Evolutionary conservation across 2,329 filamentous ascomycete species (phyloP).

Genomic region (Neofusicoccum kwambonambiense): DNA sequence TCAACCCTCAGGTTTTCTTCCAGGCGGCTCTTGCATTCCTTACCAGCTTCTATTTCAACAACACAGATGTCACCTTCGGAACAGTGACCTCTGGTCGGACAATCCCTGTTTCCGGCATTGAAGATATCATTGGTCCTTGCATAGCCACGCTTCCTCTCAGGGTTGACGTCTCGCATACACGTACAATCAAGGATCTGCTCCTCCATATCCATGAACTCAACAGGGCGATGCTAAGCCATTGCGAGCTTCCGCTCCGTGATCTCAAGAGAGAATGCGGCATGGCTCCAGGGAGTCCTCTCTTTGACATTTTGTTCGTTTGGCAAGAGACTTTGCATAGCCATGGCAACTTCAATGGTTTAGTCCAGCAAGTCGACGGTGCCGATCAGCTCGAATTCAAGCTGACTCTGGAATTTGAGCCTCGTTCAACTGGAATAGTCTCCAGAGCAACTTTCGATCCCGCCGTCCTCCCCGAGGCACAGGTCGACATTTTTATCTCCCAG

Average conservation of each 20-base stretch:
- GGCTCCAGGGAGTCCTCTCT: slow-evolving; percentile 59
- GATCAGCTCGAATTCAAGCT: slow-evolving; percentile 77
- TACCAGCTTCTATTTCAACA: slow-evolving; percentile 63
- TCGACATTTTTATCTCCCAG: slow-evolving; percentile 59
- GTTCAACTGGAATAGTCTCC: slow-evolving; percentile 43
- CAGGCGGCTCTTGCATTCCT: slow-evolving; percentile 70
- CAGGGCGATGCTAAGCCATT: slow-evolving; percentile 63
- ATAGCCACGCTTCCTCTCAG: slow-evolving; percentile 73
- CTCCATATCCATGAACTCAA: slow-evolving; percentile 64
- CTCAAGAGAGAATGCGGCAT: slow-evolving; percentile 64
- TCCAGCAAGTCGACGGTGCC: slow-evolving; percentile 59
- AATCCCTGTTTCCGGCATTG: slow-evolving; percentile 67
- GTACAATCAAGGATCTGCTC: slow-evolving; percentile 60
- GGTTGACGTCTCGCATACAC: slow-evolving; percentile 50
- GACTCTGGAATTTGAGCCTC: slow-evolving; percentile 73
- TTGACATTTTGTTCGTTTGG: slow-evolving; percentile 80
- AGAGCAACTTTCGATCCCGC: slow-evolving; percentile 57
- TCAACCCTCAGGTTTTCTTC: slow-evolving; percentile 70
- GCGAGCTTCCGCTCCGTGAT: slow-evolving; percentile 62
- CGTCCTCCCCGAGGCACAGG: slow-evolving; percentile 56
- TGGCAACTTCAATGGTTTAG: slow-evolving; percentile 31
- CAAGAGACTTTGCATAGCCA: slow-evolving; percentile 65
- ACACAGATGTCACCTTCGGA: slow-evolving; percentile 68
- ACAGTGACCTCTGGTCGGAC: slow-evolving; percentile 80
- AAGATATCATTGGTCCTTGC: slow-evolving; percentile 75